Base-by-base conservation (phyloP, 139 green algal genomes). In the Coelastrella sp. region DNA sequence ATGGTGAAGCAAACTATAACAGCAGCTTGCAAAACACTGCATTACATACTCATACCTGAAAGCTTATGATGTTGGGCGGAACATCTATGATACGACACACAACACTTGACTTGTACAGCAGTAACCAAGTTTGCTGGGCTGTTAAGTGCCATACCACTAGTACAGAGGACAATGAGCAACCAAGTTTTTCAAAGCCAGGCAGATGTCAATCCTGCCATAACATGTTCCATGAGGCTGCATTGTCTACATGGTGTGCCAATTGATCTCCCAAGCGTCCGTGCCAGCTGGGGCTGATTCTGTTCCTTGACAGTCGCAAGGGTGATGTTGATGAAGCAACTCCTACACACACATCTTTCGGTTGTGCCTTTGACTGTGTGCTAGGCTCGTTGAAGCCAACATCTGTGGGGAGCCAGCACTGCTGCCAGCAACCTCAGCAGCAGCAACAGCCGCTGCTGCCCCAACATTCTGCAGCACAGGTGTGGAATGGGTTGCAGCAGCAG, bases 401-500 rank as follows among this genome's bases (percentile, higher is more conserved):
- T 86, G 59, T 25, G n/a, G 35, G 57, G 20, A 68, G 57, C 79
- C 81, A 7, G n/a, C 24, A 15, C 59, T 25, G 59, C 59, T 70
- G 14, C n/a, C 35, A 20, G 19, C 56, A 4, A 9, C 20, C 22
- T 78, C 74, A 80, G 74, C 74, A 56, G 22, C 72, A 78, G 15
- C 57, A 58, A 24, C 63, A 78, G 85, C 73, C 56, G 74, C 74
- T 66, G 11, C 24, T 20, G 25, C 8, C 24, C 8, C 74, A 80
- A 24, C 8, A n/a, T 19, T 76, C 27, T 79, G 57, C 59, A 76
- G 85, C 72, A 61, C 27, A 22, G 66, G 84, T 70, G 17, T 70
- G 1, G 56, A 85, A 6, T 85, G 79, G 79, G 19, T 85, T 4
- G 81, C 81, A 75, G 81, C 81, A 74, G 81, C 81, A 86, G 81